Percentiles rank a stretch among this genome's conserved stretches.
Evolutionary conservation across 2,329 filamentous ascomycete species (phyloP).

Genomic region (Alternaria viburni): DNA sequence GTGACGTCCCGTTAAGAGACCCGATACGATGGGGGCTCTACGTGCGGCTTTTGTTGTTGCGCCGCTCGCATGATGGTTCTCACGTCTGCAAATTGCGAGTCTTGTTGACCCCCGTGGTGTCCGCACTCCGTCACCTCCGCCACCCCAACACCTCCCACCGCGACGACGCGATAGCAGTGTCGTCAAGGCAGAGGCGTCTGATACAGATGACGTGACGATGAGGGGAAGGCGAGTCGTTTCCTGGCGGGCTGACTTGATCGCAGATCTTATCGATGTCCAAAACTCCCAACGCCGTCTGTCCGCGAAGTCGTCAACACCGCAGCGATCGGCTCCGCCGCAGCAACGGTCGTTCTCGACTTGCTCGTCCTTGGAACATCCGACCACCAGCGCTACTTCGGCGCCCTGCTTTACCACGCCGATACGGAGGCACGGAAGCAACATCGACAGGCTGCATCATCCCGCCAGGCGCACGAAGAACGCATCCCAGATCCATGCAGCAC

Average conservation of each 20-base stretch:
- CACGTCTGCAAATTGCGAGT: background rate
- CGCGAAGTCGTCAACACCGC: background rate
- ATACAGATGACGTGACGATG: background rate
- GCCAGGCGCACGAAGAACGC: background rate
- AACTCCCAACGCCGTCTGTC: background rate
- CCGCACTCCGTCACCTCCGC: background rate
- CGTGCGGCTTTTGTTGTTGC: background rate
- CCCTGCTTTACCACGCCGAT: background rate
- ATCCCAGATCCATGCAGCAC: background rate
- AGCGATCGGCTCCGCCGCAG: background rate
- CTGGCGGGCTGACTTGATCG: background rate
- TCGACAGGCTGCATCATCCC: background rate
- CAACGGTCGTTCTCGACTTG: background rate
- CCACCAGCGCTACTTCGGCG: background rate
- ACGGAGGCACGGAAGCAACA: background rate
- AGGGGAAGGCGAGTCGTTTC: background rate
- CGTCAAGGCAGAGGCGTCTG: background rate
- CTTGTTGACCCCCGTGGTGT: constrained; percentile 1
- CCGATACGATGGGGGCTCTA: background rate
- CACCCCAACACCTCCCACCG: background rate
- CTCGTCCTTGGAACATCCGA: background rate
- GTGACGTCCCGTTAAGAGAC: background rate
- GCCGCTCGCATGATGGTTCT: background rate
- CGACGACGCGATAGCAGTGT: background rate
- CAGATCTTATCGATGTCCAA: background rate